Evolutionary conservation across 1,284 basidiomycete genomes (phyloP), one percentile per base, ranked within the genome.

Genomic region (Ceratobasidium sp.): DNA sequence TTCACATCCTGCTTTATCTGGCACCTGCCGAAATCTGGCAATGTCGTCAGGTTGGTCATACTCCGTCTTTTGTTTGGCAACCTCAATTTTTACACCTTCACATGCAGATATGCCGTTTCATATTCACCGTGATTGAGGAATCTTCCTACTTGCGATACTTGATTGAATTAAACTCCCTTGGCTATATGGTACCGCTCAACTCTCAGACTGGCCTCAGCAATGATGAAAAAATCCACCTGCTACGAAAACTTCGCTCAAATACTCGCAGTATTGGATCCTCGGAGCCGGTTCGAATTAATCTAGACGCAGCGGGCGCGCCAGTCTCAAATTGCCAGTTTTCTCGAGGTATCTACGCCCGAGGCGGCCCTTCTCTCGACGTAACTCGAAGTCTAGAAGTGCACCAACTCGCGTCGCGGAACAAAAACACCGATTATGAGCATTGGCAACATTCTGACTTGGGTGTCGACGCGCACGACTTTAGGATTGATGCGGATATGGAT

Each of bases 401-500:
- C 24, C 69, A 48, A 22, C 56, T 51, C n/a, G 15, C 69, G 27
- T 72, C 69, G 11, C 11, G 4, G 29, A 72, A 72, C n/a, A 51
- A 72, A 24, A 33, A 53, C 17, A 72, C 57, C 22, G 11, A 19
- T 24, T 50, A n/a, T n/a, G 29, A 45, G 22, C 17, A 11, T 0
- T 62, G 45, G 57, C 2, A 19, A 14, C 57, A 60, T 1, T 29
- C 56, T 22, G 57, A 72, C 53, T 31, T 72, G 2, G 56, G 47
- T 7, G 31, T 53, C 5, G 24, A 48, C 29, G 47, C 57, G 6
- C 69, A 72, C 9, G 45, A 59, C 15, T 72, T 48, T n/a, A 2
- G 44, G 5, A 60, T 72, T 17, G 69, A 72, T 17, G 56, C 69
- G 22, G 69, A 72, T 22, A 33, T 62, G n/a, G 69, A 72, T 24